Conservation (phyloP, 2,329 filamentous ascomycete genomes). For the Cladosporium sp. region DNA sequence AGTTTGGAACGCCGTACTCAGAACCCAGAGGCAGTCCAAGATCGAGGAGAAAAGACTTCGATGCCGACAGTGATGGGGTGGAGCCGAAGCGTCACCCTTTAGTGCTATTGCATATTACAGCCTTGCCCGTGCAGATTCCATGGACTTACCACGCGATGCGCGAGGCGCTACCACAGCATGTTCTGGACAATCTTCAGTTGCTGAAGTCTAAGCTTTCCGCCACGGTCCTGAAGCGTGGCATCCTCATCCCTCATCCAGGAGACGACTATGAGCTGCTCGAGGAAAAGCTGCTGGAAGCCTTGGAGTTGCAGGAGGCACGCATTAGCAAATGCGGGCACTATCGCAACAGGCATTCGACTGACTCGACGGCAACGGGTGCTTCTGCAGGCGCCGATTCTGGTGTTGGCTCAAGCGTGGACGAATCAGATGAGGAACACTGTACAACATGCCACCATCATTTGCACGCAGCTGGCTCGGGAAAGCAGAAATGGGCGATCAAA, state of each 20-base stretch:
- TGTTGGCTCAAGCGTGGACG: conserved; percentile 25
- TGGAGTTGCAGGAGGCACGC: conserved; percentile 67
- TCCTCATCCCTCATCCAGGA: conserved; percentile 72
- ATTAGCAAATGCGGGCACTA: conserved; percentile 76
- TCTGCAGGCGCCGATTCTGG: conserved; percentile 25
- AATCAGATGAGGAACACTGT: conserved; percentile 22
- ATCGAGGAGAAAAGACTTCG: conserved; percentile 36
- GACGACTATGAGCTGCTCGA: conserved; percentile 77
- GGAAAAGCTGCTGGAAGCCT: conserved; percentile 68
- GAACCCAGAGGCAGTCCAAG: conserved; percentile 53
- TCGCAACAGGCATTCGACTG: conserved; percentile 56
- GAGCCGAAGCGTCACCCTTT: conserved; percentile 49
- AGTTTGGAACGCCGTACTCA: conserved; percentile 32
- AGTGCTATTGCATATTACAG: conserved; percentile 72
- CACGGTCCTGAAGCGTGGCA: conserved; percentile 67
- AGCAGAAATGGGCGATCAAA: conserved; percentile 70
- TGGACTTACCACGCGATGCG: conserved; percentile 51
- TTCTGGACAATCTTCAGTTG: conserved; percentile 59
- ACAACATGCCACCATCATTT: conserved; percentile 35
- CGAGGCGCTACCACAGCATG: conserved; percentile 47
- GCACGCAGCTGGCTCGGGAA: conserved; percentile 33
- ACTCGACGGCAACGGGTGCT: conserved; percentile 35
- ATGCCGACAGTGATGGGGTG: not conserved
- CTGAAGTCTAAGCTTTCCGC: conserved; percentile 68
- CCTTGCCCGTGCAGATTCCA: conserved; percentile 65